Base-by-base conservation (phyloP, 805 yeast genomes). In the Kodamaea fukazawae region DNA sequence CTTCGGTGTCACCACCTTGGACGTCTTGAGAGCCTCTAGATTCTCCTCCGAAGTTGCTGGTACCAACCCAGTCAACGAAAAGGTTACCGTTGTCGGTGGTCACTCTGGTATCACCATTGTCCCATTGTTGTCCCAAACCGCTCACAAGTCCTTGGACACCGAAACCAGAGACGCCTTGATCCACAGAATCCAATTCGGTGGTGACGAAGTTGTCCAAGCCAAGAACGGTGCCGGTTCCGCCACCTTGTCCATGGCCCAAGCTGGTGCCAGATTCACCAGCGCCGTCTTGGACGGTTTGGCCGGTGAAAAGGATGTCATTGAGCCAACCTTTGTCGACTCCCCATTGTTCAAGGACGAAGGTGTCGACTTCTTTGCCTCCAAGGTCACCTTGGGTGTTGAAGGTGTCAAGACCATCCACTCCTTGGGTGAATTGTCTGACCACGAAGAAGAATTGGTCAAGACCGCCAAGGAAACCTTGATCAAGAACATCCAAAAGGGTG, bases 51-150 rank as follows among this genome's bases (percentile, higher is more conserved):
- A 78, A 65, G 60, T 79, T 59, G 78, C 71, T 40, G 76, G 78
- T 58, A 79, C 88, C 59, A 79, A 84, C 74, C 96, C 95, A 62
- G 75, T 71, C 48, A 67, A 75, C 51, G 95, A 86, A 76, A 71
- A 67, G 52, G 86, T 89, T 50, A 78, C 87, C 51, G 96, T 90
- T 60, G 91, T 90, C 51, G 97, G 97, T 65, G 97, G 97, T 57
- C 97, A 89, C 81, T 87, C 96, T 44, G 97, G 97, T 70, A 82
- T 83, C 63, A 90, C 97, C 67, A 89, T 89, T 68, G 95, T 89
- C 46, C 97, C 97, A 61, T 74, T 90, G 67, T 72, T 89, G 64
- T 86, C 95, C 47, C 96, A 85, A 73, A 75, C 93, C 53, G 76
- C 70, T 68, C 87, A 84, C 76, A 70, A 74, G 57, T 54, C 69